Evolutionary conservation across 164 flowering plant genomes (phyloP).

Genomic region (Vitis labrusca): DNA sequence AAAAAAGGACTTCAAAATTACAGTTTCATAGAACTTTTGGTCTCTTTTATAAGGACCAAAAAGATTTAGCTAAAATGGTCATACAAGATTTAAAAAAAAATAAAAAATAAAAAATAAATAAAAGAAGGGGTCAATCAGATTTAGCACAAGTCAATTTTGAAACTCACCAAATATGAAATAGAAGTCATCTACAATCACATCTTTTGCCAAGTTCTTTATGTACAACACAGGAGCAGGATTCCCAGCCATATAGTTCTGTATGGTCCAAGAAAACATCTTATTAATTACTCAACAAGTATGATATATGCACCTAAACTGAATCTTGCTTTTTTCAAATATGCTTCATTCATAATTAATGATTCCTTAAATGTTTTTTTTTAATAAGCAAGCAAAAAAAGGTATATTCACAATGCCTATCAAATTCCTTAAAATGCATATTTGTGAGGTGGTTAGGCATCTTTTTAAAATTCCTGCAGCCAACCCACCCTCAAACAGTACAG

Average conservation of each 20-base stretch:
- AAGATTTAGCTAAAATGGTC: too few relatives aligned
- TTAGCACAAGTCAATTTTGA: background rate
- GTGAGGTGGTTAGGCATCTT: background rate
- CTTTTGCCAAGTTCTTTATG: slow-evolving; percentile 92
- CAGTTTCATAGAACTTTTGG: background rate
- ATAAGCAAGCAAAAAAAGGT: background rate
- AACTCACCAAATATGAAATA: slow-evolving; percentile 85
- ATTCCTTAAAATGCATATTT: background rate
- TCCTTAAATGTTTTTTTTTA: too few relatives aligned
- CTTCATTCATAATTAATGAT: too few relatives aligned
- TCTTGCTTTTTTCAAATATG: background rate
- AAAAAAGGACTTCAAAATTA: background rate
- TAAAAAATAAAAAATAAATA: background rate
- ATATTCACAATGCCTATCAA: background rate
- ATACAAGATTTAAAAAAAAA: too few relatives aligned
- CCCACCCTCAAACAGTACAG: too few relatives aligned
- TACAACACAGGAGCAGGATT: slow-evolving; percentile 78
- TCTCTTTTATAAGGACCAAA: too few relatives aligned
- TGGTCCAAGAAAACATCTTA: slow-evolving; percentile 1
- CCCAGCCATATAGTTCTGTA: slow-evolving; percentile 90
- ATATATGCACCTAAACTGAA: background rate
- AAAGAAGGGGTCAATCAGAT: background rate
- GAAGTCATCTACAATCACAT: slow-evolving; percentile 80
- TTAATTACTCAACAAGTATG: background rate
- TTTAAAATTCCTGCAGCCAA: too few relatives aligned